These are phyloP conservation scores for Euphorbia peplus DNA, from an alignment of 345 rosid species.

Conservation along the genomic window DNA sequence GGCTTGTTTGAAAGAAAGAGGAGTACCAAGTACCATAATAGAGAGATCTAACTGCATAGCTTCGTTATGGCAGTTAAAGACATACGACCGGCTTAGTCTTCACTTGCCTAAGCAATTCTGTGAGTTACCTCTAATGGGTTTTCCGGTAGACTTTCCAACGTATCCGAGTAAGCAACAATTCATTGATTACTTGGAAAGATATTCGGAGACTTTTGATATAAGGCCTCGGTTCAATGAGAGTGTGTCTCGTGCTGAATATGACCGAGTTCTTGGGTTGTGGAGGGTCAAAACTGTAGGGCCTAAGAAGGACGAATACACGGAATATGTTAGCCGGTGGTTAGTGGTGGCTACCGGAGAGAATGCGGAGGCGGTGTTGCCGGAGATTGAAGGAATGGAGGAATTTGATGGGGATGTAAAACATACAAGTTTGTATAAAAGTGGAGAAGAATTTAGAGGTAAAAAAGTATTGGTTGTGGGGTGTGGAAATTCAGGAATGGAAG, in stretches of 20 bases:
- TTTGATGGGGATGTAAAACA: constrained; percentile 43
- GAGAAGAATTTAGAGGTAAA: constrained; percentile 34
- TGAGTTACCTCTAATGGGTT: constrained; percentile 28
- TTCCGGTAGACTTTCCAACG: constrained; percentile 20
- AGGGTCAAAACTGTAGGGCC: constrained; percentile 33
- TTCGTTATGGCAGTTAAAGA: constrained; percentile 27
- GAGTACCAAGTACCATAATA: constrained; percentile 16
- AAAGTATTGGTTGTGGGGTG: constrained; percentile 52
- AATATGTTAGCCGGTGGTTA: constrained; percentile 50
- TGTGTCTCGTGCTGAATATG: constrained; percentile 37
- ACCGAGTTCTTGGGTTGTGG: constrained; percentile 40
- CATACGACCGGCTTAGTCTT: constrained; percentile 32
- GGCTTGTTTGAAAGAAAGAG: constrained; percentile 24
- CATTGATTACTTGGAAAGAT: constrained; percentile 19
- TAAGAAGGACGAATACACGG: constrained; percentile 23
- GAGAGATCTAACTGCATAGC: constrained; percentile 34
- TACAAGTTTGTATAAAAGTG: constrained; percentile 40
- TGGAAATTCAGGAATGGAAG: constrained; percentile 63
- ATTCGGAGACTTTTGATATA: constrained; percentile 25
- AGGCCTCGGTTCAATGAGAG: constrained; percentile 41
- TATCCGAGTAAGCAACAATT: constrained; percentile 29
- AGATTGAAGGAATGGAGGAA: constrained; percentile 38
- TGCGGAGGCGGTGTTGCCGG: constrained; percentile 47
- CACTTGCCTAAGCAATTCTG: constrained; percentile 37
- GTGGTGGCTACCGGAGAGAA: constrained; percentile 59